A percentile compares a stretch with the other conserved stretches of the same genome.
Conservation (phyloP, 2,329 filamentous ascomycete species). For the Aureobasidium sp. region DNA sequence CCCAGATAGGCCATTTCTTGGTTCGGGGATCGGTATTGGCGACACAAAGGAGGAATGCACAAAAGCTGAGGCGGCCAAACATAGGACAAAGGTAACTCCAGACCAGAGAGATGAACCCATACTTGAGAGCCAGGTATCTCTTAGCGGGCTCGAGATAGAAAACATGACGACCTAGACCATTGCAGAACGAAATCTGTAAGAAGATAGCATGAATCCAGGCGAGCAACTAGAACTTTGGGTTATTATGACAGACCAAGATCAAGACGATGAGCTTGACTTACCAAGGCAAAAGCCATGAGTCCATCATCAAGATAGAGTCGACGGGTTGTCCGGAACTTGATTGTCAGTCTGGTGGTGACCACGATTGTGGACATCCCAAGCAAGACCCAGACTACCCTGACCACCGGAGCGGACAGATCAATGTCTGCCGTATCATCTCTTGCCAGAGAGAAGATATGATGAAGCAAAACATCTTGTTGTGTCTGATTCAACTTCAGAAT, state of each 20-base stretch:
- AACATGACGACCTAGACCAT: constrained; percentile 25
- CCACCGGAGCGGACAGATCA: not conserved
- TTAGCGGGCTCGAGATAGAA: constrained; percentile 19
- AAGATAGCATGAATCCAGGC: constrained; percentile 23
- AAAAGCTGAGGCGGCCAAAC: constrained; percentile 25
- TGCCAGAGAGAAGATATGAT: not conserved
- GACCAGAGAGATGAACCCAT: constrained; percentile 22
- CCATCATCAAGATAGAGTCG: constrained; percentile 25
- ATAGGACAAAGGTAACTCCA: constrained; percentile 25
- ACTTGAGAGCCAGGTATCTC: constrained; percentile 19
- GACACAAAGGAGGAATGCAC: constrained; percentile 26
- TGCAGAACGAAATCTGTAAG: constrained; percentile 19
- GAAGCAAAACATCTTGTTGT: not conserved
- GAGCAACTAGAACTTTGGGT: constrained; percentile 13
- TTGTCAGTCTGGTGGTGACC: constrained; percentile 20
- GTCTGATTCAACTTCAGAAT: not conserved
- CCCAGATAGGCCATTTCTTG: constrained; percentile 24
- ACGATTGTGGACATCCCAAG: constrained; percentile 23
- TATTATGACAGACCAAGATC: not conserved
- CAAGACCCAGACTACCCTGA: constrained; percentile 20
- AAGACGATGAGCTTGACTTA: not conserved
- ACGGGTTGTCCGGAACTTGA: constrained; percentile 22
- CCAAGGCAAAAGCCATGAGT: constrained; percentile 23
- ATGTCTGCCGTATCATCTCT: not conserved
- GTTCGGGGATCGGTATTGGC: constrained; percentile 23